phyloP scores from a whole-genome alignment of 176 grass and related monocot species.

The Raddia guianensis region DNA sequence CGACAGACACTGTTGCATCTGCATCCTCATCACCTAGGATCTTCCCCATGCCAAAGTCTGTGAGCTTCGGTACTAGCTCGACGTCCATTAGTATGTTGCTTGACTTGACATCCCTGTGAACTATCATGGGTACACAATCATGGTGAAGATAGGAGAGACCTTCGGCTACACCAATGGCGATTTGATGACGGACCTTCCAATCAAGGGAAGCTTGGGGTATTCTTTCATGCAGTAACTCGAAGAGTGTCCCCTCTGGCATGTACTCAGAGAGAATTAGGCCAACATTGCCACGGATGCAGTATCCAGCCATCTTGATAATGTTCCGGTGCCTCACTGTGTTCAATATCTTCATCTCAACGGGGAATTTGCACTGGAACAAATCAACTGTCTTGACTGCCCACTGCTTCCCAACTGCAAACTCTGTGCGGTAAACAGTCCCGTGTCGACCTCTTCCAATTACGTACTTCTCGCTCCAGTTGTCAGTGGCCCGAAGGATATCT shows the following conservation, averaged over 20 bases:
- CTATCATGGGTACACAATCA: conserved; percentile 61
- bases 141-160: conserved; percentile 73
- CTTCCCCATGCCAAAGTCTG: conserved; percentile 67
- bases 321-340: conserved; percentile 63
- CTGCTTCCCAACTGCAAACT: conserved; percentile 34
- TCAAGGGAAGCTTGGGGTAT: conserved; percentile 39
- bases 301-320: conserved; percentile 62
- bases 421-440: conserved; percentile 44
- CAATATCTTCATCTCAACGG: conserved; percentile 57
- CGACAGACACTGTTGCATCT: conserved; percentile 44
- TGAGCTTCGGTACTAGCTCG: conserved; percentile 60
- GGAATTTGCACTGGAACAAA: conserved; percentile 45
- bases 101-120: conserved; percentile 71
- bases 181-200: conserved; percentile 46
- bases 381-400: conserved; percentile 68
- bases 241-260: conserved; percentile 53
- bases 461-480: conserved; percentile 50
- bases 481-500: conserved; percentile 46
- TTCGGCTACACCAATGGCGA: conserved; percentile 45
- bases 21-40: conserved; percentile 38
- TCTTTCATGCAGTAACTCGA: conserved; percentile 50
- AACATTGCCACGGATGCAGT: conserved; percentile 53
- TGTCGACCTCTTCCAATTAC: conserved; percentile 49
- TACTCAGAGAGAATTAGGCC: conserved; percentile 57
- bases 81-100: conserved; percentile 64